Evolutionary conservation across 2,329 filamentous ascomycete species (phyloP).

Genomic region (Phaeophleospora eucalypticola): DNA sequence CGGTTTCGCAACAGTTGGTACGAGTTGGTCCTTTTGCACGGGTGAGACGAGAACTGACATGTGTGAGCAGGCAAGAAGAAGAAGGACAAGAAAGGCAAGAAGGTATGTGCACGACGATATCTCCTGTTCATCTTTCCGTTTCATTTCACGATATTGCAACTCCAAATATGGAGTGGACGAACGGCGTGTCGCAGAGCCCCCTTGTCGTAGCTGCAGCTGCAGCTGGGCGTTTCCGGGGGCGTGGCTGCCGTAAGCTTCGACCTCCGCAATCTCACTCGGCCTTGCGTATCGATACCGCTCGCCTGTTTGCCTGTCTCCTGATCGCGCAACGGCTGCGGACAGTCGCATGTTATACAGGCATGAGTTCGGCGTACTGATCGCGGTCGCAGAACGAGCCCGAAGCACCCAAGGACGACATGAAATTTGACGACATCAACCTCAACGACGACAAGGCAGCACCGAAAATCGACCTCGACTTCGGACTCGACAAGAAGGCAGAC

Average conservation of each 20-base stretch:
- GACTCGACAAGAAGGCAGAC: conserved; percentile 24
- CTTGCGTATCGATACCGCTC: conserved; percentile 24
- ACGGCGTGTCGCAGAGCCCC: conserved; percentile 15
- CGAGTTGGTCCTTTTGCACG: conserved; percentile 24
- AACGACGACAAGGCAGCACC: conserved; percentile 42
- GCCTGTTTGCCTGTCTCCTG: conserved; percentile 9
- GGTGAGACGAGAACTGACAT: conserved; percentile 42
- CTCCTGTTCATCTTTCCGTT: conserved; percentile 5
- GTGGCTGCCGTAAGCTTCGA: conserved; percentile 22
- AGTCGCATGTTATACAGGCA: conserved; percentile 5
- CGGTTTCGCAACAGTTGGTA: conserved; percentile 16
- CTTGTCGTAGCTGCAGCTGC: no score
- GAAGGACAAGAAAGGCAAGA: conserved; percentile 35
- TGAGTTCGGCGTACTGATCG: conserved; percentile 18
- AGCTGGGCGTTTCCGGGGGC: conserved; percentile 15
- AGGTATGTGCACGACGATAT: conserved; percentile 25
- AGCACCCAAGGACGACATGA: conserved; percentile 34
- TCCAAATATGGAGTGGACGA: conserved; percentile 8
- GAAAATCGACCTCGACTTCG: conserved; percentile 47
- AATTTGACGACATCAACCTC: conserved; percentile 45
- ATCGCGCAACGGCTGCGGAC: conserved; percentile 14
- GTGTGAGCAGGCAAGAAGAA: conserved; percentile 27
- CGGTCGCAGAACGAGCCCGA: conserved; percentile 25
- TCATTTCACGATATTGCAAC: conserved; percentile 3
- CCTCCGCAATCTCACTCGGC: conserved; percentile 31